Percentiles rank a stretch among this genome's conserved stretches.
phyloP scores from a whole-genome alignment of 768 basidiomycete species.

The Boletus bicolor region DNA sequence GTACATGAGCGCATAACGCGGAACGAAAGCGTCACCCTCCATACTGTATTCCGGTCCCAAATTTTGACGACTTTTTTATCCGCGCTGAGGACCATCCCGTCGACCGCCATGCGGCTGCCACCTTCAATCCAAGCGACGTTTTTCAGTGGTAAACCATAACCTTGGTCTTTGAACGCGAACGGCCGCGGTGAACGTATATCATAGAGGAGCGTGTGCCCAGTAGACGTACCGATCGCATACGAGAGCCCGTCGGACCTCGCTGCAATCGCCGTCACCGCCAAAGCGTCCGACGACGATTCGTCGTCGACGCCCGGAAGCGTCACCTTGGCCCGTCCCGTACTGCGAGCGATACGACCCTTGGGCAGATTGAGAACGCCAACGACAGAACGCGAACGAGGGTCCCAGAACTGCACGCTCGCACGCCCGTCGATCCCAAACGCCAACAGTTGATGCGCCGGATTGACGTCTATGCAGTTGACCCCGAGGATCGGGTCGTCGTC shows the following conservation, averaged over 20 bases:
- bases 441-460: constrained; percentile 87
- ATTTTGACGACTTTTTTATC: constrained; percentile 98
- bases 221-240: constrained; percentile 91
- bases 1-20: not conserved
- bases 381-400: constrained; percentile 75
- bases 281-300: constrained; percentile 23
- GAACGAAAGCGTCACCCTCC: constrained; percentile 25
- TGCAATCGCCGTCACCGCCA: constrained; percentile 79
- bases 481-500: constrained; percentile 64
- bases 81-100: constrained; percentile 85
- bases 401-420: constrained; percentile 94
- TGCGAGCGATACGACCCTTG: constrained; percentile 45
- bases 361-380: constrained; percentile 72
- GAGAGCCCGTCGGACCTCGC: constrained; percentile 87
- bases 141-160: constrained; percentile 89
- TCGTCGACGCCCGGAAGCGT: constrained; percentile 35
- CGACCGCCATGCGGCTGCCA: constrained; percentile 77
- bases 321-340: constrained; percentile 33
- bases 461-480: constrained; percentile 90
- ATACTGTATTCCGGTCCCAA: constrained; percentile 83
- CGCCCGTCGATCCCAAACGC: constrained; percentile 86
- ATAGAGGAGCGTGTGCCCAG: constrained; percentile 91
- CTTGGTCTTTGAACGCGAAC: constrained; percentile 92
- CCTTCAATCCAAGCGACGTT: constrained; percentile 88
- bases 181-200: constrained; percentile 84